Percentiles rank a stretch among this genome's conserved stretches.
Evolutionary conservation across 495 filamentous ascomycete genomes (phyloP).

Genomic region (Trichocladium antarcticum): DNA sequence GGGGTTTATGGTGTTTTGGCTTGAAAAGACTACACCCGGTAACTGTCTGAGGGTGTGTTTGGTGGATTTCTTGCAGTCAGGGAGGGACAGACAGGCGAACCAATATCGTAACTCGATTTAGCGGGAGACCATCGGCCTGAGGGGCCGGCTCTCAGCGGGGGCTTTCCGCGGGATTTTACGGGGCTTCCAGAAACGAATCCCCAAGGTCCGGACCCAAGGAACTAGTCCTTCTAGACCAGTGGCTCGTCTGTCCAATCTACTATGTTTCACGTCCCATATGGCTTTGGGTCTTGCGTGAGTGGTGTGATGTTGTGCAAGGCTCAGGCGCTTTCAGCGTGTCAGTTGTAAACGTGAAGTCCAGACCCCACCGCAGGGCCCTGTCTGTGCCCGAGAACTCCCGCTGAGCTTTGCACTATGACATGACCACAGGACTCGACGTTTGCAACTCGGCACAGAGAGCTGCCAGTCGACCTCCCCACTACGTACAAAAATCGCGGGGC

Average conservation of each 20-base stretch:
- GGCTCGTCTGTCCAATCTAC: too few species aligned
- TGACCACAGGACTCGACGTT: background rate
- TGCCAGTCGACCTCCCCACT: background rate
- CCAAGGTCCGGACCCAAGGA: background rate
- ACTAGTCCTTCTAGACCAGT: background rate
- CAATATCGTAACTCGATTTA: background rate
- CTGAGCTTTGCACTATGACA: background rate
- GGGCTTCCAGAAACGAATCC: too few species aligned
- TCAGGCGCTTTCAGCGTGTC: background rate
- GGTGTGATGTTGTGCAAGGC: background rate
- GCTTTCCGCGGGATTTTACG: constrained; percentile 7
- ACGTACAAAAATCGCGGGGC: too few species aligned
- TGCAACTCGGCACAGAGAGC: background rate
- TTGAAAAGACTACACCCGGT: too few species aligned
- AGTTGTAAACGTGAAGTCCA: background rate
- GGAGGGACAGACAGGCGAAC: too few species aligned
- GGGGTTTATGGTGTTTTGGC: too few species aligned
- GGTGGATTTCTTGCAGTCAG: too few species aligned
- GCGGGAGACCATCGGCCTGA: background rate
- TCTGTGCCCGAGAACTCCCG: too few species aligned
- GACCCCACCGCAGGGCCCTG: background rate
- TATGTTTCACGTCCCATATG: too few species aligned
- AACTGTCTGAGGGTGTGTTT: too few species aligned
- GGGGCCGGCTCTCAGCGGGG: constrained; percentile 6
- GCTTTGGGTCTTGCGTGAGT: background rate